Evolutionary conservation across 805 yeast species (phyloP).

Genomic region (Wickerhamiella sergipiensis): DNA sequence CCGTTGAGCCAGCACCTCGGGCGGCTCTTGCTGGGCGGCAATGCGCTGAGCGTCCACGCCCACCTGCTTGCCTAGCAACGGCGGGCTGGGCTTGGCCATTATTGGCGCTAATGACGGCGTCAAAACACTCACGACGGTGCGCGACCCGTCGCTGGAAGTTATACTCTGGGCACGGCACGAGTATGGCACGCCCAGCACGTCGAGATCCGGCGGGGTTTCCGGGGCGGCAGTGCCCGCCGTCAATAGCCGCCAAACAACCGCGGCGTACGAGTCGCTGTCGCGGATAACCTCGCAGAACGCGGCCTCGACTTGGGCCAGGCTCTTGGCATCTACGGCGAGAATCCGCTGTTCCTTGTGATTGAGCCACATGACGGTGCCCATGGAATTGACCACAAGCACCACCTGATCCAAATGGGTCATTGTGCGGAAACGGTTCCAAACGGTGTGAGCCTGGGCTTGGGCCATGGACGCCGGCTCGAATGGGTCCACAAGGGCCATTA

Average conservation of each 20-base stretch:
- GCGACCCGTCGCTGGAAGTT: not conserved
- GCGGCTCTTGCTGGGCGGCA: not conserved
- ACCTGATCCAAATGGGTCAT: slow-evolving; percentile 7
- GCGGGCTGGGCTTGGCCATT: not conserved
- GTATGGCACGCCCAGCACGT: not conserved
- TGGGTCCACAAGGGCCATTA: not conserved
- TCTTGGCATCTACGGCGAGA: slow-evolving; percentile 5
- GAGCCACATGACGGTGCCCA: slow-evolving; percentile 13
- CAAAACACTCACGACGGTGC: not conserved
- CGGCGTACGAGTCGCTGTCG: not conserved
- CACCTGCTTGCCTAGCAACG: not conserved
- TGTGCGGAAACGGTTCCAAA: not conserved
- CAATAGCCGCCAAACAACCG: not conserved
- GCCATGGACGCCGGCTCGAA: not conserved
- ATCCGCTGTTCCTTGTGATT: slow-evolving; percentile 8
- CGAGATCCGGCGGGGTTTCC: not conserved
- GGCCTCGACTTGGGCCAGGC: slow-evolving; percentile 4
- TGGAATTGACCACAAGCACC: slow-evolving; percentile 10
- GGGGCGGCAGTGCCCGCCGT: not conserved
- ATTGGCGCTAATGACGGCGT: not conserved
- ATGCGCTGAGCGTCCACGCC: no score
- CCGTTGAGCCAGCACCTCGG: not conserved
- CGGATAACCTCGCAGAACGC: slow-evolving; percentile 7
- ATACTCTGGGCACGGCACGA: not conserved
- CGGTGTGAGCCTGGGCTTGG: not conserved